Conservation (phyloP, 805 yeast genomes). For the Ogataea trehaloabstinens region DNA sequence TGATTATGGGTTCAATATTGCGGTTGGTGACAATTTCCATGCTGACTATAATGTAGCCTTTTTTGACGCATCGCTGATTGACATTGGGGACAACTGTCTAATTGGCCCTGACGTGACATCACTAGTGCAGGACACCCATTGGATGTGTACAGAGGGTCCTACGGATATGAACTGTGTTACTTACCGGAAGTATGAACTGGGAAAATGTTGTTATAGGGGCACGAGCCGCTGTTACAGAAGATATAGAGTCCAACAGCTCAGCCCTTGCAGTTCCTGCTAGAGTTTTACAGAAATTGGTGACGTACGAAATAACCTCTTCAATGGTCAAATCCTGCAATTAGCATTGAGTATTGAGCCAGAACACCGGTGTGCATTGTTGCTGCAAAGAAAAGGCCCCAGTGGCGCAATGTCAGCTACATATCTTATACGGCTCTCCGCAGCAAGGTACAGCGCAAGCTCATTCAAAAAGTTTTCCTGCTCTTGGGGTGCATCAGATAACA, state of each 20-base stretch:
- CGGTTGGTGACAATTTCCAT: conserved; percentile 56
- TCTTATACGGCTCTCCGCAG: too few species aligned
- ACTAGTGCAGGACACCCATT: conserved; percentile 65
- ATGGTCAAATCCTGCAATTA: too few species aligned
- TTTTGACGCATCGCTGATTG: conserved; percentile 59
- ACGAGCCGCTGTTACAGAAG: conserved; percentile 60
- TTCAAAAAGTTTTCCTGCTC: too few species aligned
- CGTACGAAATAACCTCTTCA: not conserved
- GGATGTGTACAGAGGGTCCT: conserved; percentile 42
- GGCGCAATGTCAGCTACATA: too few species aligned
- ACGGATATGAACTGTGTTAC: conserved; percentile 53
- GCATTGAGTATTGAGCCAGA: too few species aligned
- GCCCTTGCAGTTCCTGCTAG: conserved; percentile 58
- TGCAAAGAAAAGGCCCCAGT: too few species aligned
- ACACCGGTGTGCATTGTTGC: too few species aligned
- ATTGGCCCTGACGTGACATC: conserved; percentile 63
- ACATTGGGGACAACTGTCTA: conserved; percentile 57
- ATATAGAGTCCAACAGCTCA: conserved; percentile 52
- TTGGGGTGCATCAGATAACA: too few species aligned
- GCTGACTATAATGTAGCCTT: conserved; percentile 55
- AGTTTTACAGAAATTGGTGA: conserved; percentile 8
- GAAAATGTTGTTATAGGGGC: conserved; percentile 63
- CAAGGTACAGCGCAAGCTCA: too few species aligned
- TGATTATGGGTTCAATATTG: conserved; percentile 66
- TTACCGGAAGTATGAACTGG: conserved; percentile 70